Evolutionary conservation across 306 rosid genomes (phyloP).

Genomic region (Prunus fruticosa): DNA sequence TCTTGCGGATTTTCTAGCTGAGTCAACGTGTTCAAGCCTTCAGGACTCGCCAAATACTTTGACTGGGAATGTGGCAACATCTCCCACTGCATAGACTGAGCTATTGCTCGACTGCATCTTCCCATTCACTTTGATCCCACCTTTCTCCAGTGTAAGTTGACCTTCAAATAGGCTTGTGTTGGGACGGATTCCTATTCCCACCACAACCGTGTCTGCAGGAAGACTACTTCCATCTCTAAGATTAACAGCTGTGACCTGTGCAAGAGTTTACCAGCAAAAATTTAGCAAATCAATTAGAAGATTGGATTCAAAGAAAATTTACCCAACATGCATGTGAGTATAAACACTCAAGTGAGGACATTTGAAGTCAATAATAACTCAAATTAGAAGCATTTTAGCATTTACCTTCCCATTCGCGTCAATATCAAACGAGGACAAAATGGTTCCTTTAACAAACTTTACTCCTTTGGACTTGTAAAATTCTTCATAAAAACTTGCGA

Average conservation of each 20-base stretch:
- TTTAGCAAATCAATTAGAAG: neutral
- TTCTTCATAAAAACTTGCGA: constrained; percentile 84
- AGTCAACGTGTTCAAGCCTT: constrained; percentile 94
- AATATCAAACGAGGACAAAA: constrained; percentile 78
- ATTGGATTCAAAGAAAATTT: neutral
- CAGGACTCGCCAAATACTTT: constrained; percentile 81
- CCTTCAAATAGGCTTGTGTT: constrained; percentile 95
- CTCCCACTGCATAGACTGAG: constrained; percentile 91
- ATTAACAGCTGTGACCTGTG: constrained; percentile 79
- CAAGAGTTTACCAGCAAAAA: constrained; percentile 7
- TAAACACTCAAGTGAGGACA: neutral
- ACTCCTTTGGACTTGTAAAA: constrained; percentile 84
- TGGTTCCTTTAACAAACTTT: constrained; percentile 83
- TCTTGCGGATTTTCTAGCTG: constrained; percentile 80
- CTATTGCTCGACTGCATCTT: constrained; percentile 81
- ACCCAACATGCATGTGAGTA: neutral
- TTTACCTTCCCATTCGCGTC: constrained; percentile 74
- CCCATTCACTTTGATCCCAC: constrained; percentile 97
- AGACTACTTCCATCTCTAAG: constrained; percentile 76
- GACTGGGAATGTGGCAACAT: constrained; percentile 96
- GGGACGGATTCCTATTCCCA: constrained; percentile 98
- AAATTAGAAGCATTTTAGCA: neutral
- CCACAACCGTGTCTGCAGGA: constrained; percentile 84
- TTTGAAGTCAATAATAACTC: neutral
- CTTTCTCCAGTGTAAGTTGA: constrained; percentile 92